Evolutionary conservation across 2,329 filamentous ascomycete species (phyloP).

Genomic region (Trichoderma hamatum): DNA sequence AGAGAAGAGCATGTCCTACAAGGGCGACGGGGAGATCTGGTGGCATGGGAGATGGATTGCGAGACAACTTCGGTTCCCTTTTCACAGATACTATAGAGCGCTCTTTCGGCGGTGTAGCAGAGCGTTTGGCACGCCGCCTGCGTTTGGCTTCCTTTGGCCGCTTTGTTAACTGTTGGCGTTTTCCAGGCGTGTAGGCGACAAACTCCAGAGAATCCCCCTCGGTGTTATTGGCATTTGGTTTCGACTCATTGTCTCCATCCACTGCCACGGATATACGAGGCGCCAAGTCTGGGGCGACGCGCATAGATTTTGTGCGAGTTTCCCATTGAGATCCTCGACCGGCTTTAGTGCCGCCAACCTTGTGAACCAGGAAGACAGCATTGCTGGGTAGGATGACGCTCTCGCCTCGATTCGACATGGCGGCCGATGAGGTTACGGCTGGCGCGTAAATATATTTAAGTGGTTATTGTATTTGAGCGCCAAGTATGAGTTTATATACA

Average conservation of each 20-base stretch:
- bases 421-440: background rate
- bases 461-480: too few relatives aligned
- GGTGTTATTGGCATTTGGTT: background rate
- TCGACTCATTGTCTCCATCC: background rate
- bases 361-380: constrained; percentile 23
- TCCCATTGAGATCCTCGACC: constrained; percentile 12
- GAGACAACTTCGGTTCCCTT: background rate
- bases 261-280: background rate
- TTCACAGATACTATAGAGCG: background rate
- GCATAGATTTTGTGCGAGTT: constrained; percentile 19
- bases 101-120: background rate
- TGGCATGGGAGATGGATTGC: background rate
- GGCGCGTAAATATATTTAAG: background rate
- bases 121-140: background rate
- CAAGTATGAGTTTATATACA: background rate
- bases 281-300: background rate
- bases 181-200: constrained; percentile 13
- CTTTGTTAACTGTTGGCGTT: background rate
- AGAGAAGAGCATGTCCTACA: constrained; percentile 13
- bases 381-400: constrained; percentile 23
- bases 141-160: background rate
- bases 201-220: constrained; percentile 9
- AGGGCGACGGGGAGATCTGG: background rate
- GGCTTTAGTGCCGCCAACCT: constrained; percentile 12
- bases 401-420: constrained; percentile 20